Percentiles rank a stretch among this genome's conserved stretches.
These are phyloP conservation scores for Claviceps africana DNA, from an alignment of 2,329 filamentous ascomycete species.

Conservation along the genomic window DNA sequence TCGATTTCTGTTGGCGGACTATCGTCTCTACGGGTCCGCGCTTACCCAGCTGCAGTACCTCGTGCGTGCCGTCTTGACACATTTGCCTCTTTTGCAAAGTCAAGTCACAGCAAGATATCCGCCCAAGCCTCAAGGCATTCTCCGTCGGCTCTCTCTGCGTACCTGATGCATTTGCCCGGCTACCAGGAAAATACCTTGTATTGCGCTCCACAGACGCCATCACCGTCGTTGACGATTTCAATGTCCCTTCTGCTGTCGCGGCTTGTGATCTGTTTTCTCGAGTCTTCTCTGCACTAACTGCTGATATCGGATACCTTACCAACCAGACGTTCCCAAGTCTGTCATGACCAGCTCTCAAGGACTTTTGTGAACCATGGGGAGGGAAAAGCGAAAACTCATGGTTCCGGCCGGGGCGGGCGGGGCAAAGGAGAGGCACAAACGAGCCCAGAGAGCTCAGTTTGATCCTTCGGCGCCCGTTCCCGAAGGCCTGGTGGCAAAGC, in stretches of 20 bases:
- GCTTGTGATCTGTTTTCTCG: background rate
- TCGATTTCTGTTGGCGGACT: background rate
- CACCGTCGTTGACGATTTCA: background rate
- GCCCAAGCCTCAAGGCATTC: background rate
- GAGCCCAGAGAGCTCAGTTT: constrained; percentile 18
- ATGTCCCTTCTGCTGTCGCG: background rate
- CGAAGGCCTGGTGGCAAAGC: constrained; percentile 23
- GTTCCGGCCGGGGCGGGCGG: constrained; percentile 16
- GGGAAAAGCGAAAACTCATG: constrained; percentile 18
- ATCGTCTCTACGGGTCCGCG: background rate
- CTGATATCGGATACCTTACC: background rate
- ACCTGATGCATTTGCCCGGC: background rate
- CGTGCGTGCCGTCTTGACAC: background rate
- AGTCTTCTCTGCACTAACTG: background rate
- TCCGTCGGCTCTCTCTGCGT: background rate
- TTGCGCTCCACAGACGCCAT: background rate
- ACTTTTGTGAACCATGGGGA: constrained; percentile 17
- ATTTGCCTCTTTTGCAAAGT: background rate
- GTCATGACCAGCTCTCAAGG: constrained; percentile 4
- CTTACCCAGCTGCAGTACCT: background rate
- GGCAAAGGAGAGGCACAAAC: constrained; percentile 23
- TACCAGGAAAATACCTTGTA: background rate
- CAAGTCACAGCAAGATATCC: background rate
- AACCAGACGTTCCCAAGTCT: background rate
- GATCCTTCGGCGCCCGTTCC: constrained; percentile 21